Conservation (phyloP, 805 yeast genomes). For the Alloascoidea africana region DNA sequence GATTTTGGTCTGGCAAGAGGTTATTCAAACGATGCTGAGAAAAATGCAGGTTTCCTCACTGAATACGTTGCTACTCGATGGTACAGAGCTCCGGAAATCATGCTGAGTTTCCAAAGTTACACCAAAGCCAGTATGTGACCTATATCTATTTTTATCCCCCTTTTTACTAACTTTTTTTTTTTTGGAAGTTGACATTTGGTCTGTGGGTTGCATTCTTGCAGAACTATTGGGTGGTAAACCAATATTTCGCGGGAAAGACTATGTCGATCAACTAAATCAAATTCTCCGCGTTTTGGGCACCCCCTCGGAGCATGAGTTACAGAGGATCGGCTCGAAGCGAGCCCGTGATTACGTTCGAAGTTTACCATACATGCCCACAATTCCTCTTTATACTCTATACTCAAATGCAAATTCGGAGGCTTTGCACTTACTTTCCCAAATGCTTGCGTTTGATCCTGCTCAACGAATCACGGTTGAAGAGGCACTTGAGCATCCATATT, state of each 20-base stretch:
- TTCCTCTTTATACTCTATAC: constrained; percentile 55
- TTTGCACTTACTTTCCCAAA: constrained; percentile 57
- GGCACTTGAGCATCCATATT: constrained; percentile 80
- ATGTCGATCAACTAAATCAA: constrained; percentile 87
- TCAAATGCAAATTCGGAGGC: constrained; percentile 85
- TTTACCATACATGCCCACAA: constrained; percentile 67
- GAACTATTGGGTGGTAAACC: constrained; percentile 87
- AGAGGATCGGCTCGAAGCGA: constrained; percentile 65
- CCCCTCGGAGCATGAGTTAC: constrained; percentile 59
- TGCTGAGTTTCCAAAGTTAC: constrained; percentile 86
- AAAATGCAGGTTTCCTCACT: constrained; percentile 86
- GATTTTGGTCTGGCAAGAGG: constrained; percentile 96
- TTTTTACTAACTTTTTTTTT: neutral
- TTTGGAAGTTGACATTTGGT: constrained; percentile 67
- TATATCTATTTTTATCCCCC: constrained; percentile 15
- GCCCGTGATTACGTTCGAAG: constrained; percentile 88
- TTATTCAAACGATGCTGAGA: constrained; percentile 65
- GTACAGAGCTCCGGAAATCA: constrained; percentile 98
- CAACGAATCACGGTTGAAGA: constrained; percentile 77
- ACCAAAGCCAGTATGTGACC: constrained; percentile 73
- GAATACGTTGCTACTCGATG: constrained; percentile 98
- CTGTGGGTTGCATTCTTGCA: constrained; percentile 93
- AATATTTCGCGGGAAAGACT: constrained; percentile 87
- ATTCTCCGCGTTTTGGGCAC: constrained; percentile 84
- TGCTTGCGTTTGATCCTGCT: constrained; percentile 80